A percentile compares a stretch with the other conserved stretches of the same genome.
These are phyloP conservation scores for Plasmodium adleri DNA, from an alignment of 169 alveolate species.

Conservation along the genomic window DNA sequence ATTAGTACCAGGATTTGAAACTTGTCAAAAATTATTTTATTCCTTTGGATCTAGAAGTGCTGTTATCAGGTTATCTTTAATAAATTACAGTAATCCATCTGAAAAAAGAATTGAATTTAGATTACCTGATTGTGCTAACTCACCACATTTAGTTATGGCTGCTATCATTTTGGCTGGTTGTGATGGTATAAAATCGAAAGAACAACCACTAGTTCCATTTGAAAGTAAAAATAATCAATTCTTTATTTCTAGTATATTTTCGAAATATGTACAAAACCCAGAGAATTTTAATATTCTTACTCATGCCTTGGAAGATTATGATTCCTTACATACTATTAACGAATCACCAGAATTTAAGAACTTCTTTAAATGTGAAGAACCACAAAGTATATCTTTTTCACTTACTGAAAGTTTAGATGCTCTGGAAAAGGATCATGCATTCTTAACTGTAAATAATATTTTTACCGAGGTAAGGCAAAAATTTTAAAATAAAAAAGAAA, in stretches of 20 bases:
- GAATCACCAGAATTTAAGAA: constrained; percentile 19
- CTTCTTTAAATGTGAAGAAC: constrained; percentile 58
- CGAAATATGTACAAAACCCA: constrained; percentile 24
- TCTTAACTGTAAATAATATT: constrained; percentile 35
- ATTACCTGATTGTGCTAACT: constrained; percentile 86
- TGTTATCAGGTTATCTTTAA: constrained; percentile 86
- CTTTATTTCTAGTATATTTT: constrained; percentile 43
- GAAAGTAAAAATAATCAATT: constrained; percentile 42
- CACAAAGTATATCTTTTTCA: constrained; percentile 45
- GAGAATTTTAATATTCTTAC: constrained; percentile 23
- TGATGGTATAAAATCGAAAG: constrained; percentile 84
- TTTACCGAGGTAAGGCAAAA: constrained; percentile 23
- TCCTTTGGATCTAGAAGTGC: constrained; percentile 88
- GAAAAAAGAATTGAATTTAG: constrained; percentile 87
- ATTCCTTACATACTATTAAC: constrained; percentile 13
- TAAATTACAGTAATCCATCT: constrained; percentile 52
- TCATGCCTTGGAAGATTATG: constrained; percentile 37
- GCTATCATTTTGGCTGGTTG: constrained; percentile 89
- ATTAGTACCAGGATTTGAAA: constrained; percentile 87
- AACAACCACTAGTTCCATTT: constrained; percentile 62
- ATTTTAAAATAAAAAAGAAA: background rate
- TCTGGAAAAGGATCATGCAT: constrained; percentile 57
- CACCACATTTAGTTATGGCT: constrained; percentile 85
- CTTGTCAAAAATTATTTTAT: constrained; percentile 82
- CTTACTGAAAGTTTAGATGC: constrained; percentile 69